Evolutionary conservation across 305 asterid species (phyloP).

Genomic region (Fraxinus albicans): DNA sequence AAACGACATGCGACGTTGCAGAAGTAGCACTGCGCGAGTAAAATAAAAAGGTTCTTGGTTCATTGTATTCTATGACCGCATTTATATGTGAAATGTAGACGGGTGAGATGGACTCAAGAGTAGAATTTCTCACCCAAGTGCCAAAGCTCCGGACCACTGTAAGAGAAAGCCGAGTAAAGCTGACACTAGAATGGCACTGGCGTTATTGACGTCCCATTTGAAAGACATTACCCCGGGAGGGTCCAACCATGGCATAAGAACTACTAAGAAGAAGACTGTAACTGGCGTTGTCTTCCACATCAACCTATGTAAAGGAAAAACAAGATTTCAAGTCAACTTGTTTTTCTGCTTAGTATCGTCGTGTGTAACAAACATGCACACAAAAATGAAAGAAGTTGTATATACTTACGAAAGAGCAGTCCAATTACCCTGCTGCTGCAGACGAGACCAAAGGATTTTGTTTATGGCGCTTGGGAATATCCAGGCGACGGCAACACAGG

Average conservation of each 20-base stretch:
- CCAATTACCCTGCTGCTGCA: conserved; percentile 88
- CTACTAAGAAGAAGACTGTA: conserved; percentile 67
- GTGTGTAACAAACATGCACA: not conserved
- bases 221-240: conserved; percentile 78
- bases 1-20: conserved; percentile 79
- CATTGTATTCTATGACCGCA: not conserved
- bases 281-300: conserved; percentile 95
- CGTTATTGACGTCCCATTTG: conserved; percentile 52
- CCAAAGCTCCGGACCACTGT: conserved; percentile 96
- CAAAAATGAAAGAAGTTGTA: not conserved
- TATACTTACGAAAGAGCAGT: conserved; percentile 84
- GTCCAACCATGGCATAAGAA: conserved; percentile 83
- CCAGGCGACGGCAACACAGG: conserved; percentile 77
- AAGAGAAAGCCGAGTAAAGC: conserved; percentile 82
- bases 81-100: not conserved
- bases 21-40: conserved; percentile 66
- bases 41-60: not conserved
- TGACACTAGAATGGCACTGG: conserved; percentile 55
- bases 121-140: conserved; percentile 61
- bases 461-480: conserved; percentile 76
- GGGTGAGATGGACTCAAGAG: not conserved
- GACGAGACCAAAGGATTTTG: conserved; percentile 81
- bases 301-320: conserved; percentile 43
- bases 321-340: not conserved
- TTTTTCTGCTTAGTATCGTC: not conserved